A percentile compares a stretch with the other conserved stretches of the same genome.
Conservation (phyloP, 2,329 filamentous ascomycete genomes). For the Ilyonectria robusta region DNA sequence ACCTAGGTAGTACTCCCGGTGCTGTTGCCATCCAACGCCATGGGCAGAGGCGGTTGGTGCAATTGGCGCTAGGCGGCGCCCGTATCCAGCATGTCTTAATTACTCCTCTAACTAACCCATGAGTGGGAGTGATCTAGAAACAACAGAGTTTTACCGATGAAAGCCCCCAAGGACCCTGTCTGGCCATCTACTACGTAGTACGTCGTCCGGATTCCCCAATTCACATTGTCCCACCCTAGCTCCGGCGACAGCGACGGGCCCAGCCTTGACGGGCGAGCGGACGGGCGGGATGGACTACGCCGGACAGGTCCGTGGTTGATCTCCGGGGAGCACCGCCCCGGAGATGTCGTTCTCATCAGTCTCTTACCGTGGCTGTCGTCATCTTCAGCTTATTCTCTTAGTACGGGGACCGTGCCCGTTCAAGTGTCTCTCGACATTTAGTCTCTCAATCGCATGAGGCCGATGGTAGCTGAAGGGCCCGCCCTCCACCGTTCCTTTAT, state of each 20-base stretch:
- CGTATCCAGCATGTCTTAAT: slow-evolving; percentile 6
- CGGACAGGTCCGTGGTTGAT: slow-evolving; percentile 31
- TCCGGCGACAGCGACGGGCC: slow-evolving; percentile 34
- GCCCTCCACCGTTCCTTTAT: slow-evolving; percentile 27
- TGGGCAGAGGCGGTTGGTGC: slow-evolving; percentile 7
- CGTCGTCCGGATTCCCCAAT: slow-evolving; percentile 17
- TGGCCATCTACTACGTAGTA: slow-evolving; percentile 6
- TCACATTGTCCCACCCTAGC: slow-evolving; percentile 24
- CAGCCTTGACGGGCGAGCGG: slow-evolving; percentile 38
- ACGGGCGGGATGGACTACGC: slow-evolving; percentile 30
- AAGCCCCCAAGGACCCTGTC: slow-evolving; percentile 21
- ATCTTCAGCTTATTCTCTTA: slow-evolving; percentile 25
- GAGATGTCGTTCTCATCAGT: neutral
- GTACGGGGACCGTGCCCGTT: slow-evolving; percentile 24
- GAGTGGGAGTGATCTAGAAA: slow-evolving; percentile 30
- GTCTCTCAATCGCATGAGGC: slow-evolving; percentile 11
- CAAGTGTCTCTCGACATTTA: slow-evolving; percentile 6
- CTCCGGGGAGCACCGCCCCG: slow-evolving; percentile 20
- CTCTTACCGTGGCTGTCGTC: slow-evolving; percentile 26
- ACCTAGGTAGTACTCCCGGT: neutral
- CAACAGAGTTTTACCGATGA: slow-evolving; percentile 26
- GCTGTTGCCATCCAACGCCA: slow-evolving; percentile 14
- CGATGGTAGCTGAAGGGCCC: slow-evolving; percentile 14
- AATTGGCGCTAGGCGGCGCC: slow-evolving; percentile 9
- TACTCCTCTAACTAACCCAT: slow-evolving; percentile 16